Conservation (phyloP, 306 rosid genomes). For the Cucurbita maxima region DNA sequence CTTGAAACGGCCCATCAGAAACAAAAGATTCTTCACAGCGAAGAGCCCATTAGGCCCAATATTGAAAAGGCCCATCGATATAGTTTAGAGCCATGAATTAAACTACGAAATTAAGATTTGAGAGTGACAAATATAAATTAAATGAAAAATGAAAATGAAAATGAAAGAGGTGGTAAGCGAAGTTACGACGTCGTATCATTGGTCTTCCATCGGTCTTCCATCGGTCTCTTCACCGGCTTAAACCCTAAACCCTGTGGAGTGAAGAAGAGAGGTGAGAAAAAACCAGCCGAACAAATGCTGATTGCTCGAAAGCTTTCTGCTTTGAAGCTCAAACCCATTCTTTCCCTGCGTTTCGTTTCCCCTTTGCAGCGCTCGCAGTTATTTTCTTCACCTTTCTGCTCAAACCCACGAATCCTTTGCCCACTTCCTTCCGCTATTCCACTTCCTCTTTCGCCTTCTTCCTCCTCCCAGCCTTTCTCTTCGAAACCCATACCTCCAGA, state of each 20-base stretch:
- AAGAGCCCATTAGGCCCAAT: too few relatives aligned
- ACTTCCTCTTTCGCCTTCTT: neutral
- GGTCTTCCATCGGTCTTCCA: neutral
- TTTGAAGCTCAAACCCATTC: conserved; percentile 14
- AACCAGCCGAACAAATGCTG: conserved; percentile 4
- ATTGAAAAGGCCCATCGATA: too few relatives aligned
- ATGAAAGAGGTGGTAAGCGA: neutral
- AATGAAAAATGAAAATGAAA: too few relatives aligned
- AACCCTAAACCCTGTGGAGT: conserved; percentile 10
- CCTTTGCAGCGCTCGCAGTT: neutral
- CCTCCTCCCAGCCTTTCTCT: neutral
- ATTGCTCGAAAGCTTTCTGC: conserved; percentile 18
- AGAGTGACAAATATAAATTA: too few relatives aligned
- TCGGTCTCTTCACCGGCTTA: neutral
- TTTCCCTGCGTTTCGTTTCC: conserved; percentile 3
- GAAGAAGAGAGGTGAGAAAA: neutral
- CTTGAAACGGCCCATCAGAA: too few relatives aligned
- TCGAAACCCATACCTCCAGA: conserved; percentile 10
- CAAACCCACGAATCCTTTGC: conserved; percentile 3
- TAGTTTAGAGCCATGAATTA: too few relatives aligned
- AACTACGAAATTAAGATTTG: too few relatives aligned
- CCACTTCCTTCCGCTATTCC: neutral
- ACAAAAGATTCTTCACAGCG: too few relatives aligned
- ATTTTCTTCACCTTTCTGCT: neutral
- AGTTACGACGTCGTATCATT: neutral